These are phyloP conservation scores for Parmelia sp. DNA, from an alignment of 495 filamentous ascomycete genomes.

Conservation along the genomic window DNA sequence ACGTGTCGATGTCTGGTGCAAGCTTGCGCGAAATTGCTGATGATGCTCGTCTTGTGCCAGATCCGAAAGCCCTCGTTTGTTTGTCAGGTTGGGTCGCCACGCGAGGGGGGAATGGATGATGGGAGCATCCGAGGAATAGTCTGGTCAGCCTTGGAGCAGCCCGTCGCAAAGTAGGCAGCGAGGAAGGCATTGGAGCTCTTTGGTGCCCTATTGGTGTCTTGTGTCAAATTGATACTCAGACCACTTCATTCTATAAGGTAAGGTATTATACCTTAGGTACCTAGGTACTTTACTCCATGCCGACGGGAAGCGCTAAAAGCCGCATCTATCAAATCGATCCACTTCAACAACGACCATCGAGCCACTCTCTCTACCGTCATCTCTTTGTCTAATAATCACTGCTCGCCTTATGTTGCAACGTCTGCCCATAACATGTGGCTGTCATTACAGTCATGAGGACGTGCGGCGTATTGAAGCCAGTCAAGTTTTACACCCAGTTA, in stretches of 20 bases:
- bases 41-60: constrained; percentile 14
- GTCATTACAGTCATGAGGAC: neutral
- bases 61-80: constrained; percentile 20
- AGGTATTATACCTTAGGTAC: too few species aligned
- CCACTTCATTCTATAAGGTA: too few species aligned
- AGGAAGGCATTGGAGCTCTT: constrained; percentile 30
- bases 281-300: neutral
- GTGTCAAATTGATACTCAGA: neutral
- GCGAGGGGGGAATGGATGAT: constrained; percentile 38
- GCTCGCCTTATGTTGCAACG: too few species aligned
- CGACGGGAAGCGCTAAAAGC: constrained; percentile 7
- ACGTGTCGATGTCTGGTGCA: neutral
- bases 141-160: constrained; percentile 43
- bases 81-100: constrained; percentile 5
- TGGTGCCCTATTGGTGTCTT: neutral
- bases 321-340: constrained; percentile 4
- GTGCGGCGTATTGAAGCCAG: constrained; percentile 4
- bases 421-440: neutral
- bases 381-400: too few species aligned
- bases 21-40: neutral
- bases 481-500: neutral
- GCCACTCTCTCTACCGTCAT: neutral
- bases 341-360: neutral
- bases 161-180: constrained; percentile 43
- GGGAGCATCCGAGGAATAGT: constrained; percentile 48